Conservation (phyloP, 192 early-diverging fungal genomes). For the Diversispora epigaea region DNA sequence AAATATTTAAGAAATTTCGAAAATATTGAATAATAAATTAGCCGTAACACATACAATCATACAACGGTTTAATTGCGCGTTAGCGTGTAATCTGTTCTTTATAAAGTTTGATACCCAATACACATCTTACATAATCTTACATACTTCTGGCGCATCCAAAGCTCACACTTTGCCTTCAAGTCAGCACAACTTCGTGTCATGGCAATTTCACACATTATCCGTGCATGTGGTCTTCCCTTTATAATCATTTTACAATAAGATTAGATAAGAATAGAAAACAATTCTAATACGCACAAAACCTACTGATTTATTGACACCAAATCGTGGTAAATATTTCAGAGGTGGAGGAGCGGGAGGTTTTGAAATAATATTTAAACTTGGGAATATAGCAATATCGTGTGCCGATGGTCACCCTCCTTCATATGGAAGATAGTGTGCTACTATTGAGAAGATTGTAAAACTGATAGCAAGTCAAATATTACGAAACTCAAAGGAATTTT, state of each 20-base stretch:
- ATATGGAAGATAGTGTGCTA: slow-evolving; percentile 2
- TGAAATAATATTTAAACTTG: slow-evolving; percentile 13
- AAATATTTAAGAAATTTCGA: neutral
- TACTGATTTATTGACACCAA: slow-evolving; percentile 7
- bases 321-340: neutral
- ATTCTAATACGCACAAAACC: slow-evolving; percentile 9
- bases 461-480: slow-evolving; percentile 16
- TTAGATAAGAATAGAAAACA: slow-evolving; percentile 17
- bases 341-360: neutral
- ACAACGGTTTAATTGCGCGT: neutral
- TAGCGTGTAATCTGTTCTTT: neutral
- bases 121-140: slow-evolving; percentile 30
- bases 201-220: slow-evolving; percentile 17
- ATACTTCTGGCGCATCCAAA: slow-evolving; percentile 17
- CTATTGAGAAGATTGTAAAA: slow-evolving; percentile 13
- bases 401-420: neutral
- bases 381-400: neutral
- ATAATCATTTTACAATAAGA: slow-evolving; percentile 27
- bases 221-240: slow-evolving; percentile 24
- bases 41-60: slow-evolving; percentile 22
- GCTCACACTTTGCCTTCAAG: neutral
- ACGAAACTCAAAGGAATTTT: slow-evolving; percentile 14
- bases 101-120: slow-evolving; percentile 12
- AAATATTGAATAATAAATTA: slow-evolving; percentile 15
- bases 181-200: neutral